A percentile compares a stretch with the other conserved stretches of the same genome.
Evolutionary conservation across 257 asterid species (phyloP).

Genomic region (Coffea eugenioides): DNA sequence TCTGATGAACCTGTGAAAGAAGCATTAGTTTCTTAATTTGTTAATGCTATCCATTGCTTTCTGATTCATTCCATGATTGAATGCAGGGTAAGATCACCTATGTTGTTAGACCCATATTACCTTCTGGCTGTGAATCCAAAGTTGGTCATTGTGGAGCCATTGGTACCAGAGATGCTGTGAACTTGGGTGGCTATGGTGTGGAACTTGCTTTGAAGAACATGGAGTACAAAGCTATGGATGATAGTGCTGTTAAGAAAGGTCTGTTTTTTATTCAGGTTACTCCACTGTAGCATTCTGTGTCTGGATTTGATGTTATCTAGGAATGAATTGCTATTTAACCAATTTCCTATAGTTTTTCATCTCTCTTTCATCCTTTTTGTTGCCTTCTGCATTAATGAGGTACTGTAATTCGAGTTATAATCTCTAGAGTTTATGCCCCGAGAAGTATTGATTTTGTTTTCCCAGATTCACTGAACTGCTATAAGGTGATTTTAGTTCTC

Average conservation of each 20-base stretch:
- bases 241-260: conserved; percentile 82
- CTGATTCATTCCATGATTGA: conserved; percentile 12
- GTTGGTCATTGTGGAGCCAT: conserved; percentile 70
- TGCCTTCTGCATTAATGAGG: not conserved
- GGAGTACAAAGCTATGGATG: conserved; percentile 99
- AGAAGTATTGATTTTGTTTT: not conserved
- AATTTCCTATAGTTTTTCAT: not conserved
- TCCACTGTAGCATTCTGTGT: not conserved
- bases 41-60: not conserved
- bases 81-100: conserved; percentile 77
- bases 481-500: not conserved
- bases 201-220: conserved; percentile 99
- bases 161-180: conserved; percentile 78
- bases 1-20: not conserved
- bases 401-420: not conserved
- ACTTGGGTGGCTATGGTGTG: conserved; percentile 97
- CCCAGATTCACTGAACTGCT: not conserved
- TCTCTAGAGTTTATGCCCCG: not conserved
- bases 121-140: conserved; percentile 82
- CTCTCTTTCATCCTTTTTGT: not conserved
- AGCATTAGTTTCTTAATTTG: not conserved
- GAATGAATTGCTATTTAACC: not conserved
- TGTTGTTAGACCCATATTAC: conserved; percentile 85
- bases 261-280: conserved; percentile 19
- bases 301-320: not conserved